Conservation (phyloP, 441 rosid species). For the Manihot esculenta region DNA sequence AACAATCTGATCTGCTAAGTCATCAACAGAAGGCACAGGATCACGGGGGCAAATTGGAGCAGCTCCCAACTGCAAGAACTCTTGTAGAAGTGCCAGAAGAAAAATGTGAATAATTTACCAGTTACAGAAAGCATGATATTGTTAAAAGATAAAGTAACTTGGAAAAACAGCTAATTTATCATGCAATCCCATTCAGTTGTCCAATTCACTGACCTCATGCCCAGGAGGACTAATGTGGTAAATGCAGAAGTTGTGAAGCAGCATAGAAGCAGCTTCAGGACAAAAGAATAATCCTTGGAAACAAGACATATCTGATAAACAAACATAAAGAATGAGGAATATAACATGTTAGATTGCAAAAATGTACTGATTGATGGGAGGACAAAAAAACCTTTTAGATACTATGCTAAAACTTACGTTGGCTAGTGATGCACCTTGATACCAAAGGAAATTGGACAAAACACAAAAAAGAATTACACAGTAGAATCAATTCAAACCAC, state of each 20-base stretch:
- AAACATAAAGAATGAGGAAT: constrained; percentile 9
- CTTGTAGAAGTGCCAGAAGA: constrained; percentile 52
- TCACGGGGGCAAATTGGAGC: constrained; percentile 48
- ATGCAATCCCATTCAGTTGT: constrained; percentile 9
- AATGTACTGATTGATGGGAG: background rate
- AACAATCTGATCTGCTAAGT: constrained; percentile 79
- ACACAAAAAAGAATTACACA: background rate
- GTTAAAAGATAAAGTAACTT: constrained; percentile 28
- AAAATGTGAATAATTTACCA: constrained; percentile 38
- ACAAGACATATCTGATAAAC: constrained; percentile 66
- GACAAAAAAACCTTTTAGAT: background rate
- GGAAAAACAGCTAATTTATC: constrained; percentile 11
- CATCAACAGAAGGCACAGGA: constrained; percentile 63
- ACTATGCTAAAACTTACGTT: background rate
- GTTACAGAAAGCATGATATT: background rate
- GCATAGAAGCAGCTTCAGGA: constrained; percentile 84
- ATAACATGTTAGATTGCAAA: constrained; percentile 26
- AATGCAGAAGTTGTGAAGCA: constrained; percentile 87
- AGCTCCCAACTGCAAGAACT: constrained; percentile 92
- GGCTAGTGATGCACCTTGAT: background rate
- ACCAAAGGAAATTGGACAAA: background rate
- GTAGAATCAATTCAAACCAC: background rate
- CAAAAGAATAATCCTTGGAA: constrained; percentile 89
- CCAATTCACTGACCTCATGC: constrained; percentile 71
- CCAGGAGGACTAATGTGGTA: constrained; percentile 93